Base-by-base conservation (phyloP, 495 filamentous ascomycete species). In the Evernia prunastri region DNA sequence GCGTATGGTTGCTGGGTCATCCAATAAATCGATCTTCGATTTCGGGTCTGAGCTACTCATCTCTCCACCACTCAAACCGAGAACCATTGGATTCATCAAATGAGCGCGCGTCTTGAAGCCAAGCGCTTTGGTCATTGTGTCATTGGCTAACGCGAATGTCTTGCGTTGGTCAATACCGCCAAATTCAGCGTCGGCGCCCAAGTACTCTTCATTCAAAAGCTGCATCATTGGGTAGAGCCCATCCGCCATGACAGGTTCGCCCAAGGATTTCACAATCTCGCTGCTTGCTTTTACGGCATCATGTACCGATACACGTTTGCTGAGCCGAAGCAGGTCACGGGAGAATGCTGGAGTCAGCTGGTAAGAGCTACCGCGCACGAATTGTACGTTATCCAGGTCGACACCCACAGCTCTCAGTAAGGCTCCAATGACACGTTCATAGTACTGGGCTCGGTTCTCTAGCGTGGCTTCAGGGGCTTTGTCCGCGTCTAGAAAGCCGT, bases 21-120 rank as follows among this genome's bases (percentile, higher is more conserved):
- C 92, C 11, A 97, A 81, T 17, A 97, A 79, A 72, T 96, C 92
- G 67, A 96, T 94, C 79, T 97, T 94, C 58, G 81, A 86, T 69
- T 90, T 86, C 36, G 82, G 76, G 63, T 82, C 80, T 39, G 74
- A 79, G 18, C 79, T 80, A 67, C 80, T 82, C 85, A 87, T 91
- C 77, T 96, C 94, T 35, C 87, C 92, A 20, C 89, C 89, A 43
- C 76, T 80, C 4, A 96, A 74, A 23, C 92, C 92, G 0, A 89
- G 84, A 13, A 96, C 86, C 87, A 97, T 93, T 3, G 88, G 83
- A 69, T 89, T 96, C 79, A 96, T 88, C 56, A 96, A 70, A 75
- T 96, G 92, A 29, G 89, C 89, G 43, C 91, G 83, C 76, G 80
- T 51, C 12, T 59, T 29, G 66, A 75, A 74, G 33, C 74, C 76